These are phyloP conservation scores for Centaurea solstitialis DNA, from an alignment of 129 eudicot genomes.

Conservation along the genomic window DNA sequence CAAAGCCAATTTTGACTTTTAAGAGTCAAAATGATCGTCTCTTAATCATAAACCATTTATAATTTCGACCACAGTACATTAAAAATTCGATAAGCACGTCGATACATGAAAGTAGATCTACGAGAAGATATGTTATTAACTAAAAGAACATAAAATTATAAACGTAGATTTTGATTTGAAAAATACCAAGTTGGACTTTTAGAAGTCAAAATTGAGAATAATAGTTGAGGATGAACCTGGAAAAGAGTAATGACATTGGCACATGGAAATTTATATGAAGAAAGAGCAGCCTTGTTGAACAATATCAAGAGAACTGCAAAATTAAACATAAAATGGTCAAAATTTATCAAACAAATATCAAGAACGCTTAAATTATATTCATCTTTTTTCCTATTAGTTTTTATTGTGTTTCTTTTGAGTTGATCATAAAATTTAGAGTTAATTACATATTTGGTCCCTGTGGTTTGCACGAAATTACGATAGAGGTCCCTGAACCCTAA, in stretches of 20 bases:
- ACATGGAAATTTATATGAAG: constrained; percentile 68
- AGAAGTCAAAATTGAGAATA: not conserved
- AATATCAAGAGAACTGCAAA: constrained; percentile 68
- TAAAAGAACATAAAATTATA: not conserved
- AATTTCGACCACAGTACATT: not conserved
- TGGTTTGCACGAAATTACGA: too few relatives aligned
- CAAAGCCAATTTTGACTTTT: not conserved
- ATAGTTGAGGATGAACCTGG: constrained; percentile 43
- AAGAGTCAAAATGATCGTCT: not conserved
- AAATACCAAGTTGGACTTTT: not conserved
- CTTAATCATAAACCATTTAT: not conserved
- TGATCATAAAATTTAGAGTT: not conserved
- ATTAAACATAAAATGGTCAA: constrained; percentile 11
- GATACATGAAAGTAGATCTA: not conserved
- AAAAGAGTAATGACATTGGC: constrained; percentile 80
- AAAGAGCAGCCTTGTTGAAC: constrained; percentile 83
- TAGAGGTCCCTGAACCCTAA: too few relatives aligned
- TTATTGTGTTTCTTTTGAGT: not conserved
- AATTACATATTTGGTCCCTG: too few relatives aligned
- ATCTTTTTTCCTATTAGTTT: not conserved
- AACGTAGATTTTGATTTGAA: not conserved
- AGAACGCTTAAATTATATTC: not conserved
- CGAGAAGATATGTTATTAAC: not conserved
- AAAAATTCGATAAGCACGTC: not conserved
- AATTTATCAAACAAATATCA: constrained; percentile 1